Evolutionary conservation across 177 flowering plant genomes (phyloP), one percentile per base, ranked within the genome.

Genomic region (Telopea speciosissima): DNA sequence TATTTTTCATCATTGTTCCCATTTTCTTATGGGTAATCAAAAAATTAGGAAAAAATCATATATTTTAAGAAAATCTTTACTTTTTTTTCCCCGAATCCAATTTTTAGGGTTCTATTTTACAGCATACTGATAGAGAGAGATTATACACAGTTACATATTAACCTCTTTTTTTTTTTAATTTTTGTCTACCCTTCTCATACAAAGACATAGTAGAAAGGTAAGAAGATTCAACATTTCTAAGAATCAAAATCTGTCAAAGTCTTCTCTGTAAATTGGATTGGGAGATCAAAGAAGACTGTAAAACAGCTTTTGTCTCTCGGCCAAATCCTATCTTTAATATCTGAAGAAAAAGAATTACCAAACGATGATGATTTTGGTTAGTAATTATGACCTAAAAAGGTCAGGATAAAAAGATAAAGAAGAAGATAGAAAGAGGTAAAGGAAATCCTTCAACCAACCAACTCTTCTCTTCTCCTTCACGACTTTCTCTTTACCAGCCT

Each of bases 321-420:
- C 26, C 13, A 61, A 24, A 23, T 3, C 10, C 10, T 24, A 61
- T 23, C 13, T 58, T 61, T 9, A 61, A 23, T 23, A 22, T 21
- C 5, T 8, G 9, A n/a, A n/a, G n/a, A n/a, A 58, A 58, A 58
- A 58, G 22, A 58, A 58, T 21, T 58, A 19, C 10, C 22, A 42
- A 44, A 25, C 17, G 42, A 45, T 73, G 42, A 45, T 73, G 22
- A 58, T 72, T 73, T 58, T 67, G 70, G 58, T 44, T 0, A 21
- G 75, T 67, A 67, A 67, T 73, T 60, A 73, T 73, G 36, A 67
- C 66, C 60, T 44, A 16, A 67, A 73, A 73, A 73, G 75, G 70
- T 71, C 49, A 28, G 4, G 49, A 52, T 67, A 28, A 67, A 73
- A 73, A 67, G 65, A 23, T 67, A 72, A 61, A 73, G 59, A 40